phyloP scores from a whole-genome alignment of 1,284 basidiomycete genomes.

The Anthracocystis panici-leucophaei region DNA sequence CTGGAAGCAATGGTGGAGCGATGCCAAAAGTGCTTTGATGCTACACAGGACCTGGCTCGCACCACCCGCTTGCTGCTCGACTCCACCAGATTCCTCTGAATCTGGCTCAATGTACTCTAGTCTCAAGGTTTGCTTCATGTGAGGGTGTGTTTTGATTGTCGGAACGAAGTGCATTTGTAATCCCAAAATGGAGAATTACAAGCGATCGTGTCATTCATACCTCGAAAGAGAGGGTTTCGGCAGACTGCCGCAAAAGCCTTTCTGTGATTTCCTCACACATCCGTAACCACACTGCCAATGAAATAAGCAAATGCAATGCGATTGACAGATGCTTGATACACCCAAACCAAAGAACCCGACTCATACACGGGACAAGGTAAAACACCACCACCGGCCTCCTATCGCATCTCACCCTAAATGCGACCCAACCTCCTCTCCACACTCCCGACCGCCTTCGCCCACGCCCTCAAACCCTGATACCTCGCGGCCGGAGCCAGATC shows the following conservation, averaged over 20 bases:
- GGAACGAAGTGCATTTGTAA: not conserved
- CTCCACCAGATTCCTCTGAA: not conserved
- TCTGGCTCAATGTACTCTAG: too few relatives aligned
- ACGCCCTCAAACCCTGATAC: constrained; percentile 38
- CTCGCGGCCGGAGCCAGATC: constrained; percentile 50
- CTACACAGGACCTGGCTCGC: constrained; percentile 14
- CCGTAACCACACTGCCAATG: too few relatives aligned
- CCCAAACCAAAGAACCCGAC: not conserved
- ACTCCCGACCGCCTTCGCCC: constrained; percentile 39
- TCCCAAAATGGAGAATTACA: not conserved
- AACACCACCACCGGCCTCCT: not conserved
- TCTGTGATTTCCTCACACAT: not conserved
- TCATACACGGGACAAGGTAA: not conserved
- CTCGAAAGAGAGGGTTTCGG: not conserved
- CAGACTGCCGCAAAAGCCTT: constrained; percentile 11
- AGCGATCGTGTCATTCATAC: too few relatives aligned
- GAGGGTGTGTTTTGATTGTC: not conserved
- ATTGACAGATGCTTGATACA: not conserved
- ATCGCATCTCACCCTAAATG: not conserved
- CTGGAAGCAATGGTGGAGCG: constrained; percentile 17
- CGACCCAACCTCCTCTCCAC: constrained; percentile 28
- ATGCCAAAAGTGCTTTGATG: constrained; percentile 10
- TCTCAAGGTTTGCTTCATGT: not conserved
- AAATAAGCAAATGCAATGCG: not conserved
- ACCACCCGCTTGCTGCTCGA: constrained; percentile 14